Conservation (phyloP, 331 rosid species). For the Cydonia oblonga region DNA sequence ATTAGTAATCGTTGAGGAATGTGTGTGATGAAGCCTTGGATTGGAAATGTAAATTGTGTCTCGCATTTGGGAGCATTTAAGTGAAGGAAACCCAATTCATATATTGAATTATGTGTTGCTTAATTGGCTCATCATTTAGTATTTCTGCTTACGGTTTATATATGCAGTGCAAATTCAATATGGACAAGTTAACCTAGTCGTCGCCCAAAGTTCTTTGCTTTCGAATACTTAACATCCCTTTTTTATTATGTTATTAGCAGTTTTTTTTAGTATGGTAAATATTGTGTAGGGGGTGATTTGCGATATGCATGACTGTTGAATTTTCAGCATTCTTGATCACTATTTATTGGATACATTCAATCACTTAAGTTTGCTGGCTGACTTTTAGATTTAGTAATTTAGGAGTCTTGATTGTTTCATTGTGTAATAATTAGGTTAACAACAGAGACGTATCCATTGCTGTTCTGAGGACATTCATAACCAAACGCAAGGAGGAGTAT, state of each 20-base stretch:
- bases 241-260: background rate
- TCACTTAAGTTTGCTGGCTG: background rate
- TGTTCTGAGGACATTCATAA: constrained; percentile 71
- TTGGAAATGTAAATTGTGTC: background rate
- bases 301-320: background rate
- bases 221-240: background rate
- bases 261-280: background rate
- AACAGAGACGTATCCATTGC: constrained; percentile 90
- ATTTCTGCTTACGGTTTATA: background rate
- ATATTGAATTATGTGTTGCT: background rate
- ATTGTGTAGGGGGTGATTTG: background rate
- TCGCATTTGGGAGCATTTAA: background rate
- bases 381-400: background rate
- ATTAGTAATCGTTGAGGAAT: background rate
- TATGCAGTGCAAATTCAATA: background rate
- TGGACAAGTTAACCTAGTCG: background rate
- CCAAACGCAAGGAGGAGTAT: constrained; percentile 61
- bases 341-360: background rate
- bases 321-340: background rate
- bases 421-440: constrained; percentile 57
- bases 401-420: constrained; percentile 6
- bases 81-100: background rate
- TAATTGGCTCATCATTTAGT: background rate
- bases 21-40: background rate
- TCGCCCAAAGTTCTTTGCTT: background rate